phyloP scores from a whole-genome alignment of 768 basidiomycete species.

The Thelephora aurantiotincta region DNA sequence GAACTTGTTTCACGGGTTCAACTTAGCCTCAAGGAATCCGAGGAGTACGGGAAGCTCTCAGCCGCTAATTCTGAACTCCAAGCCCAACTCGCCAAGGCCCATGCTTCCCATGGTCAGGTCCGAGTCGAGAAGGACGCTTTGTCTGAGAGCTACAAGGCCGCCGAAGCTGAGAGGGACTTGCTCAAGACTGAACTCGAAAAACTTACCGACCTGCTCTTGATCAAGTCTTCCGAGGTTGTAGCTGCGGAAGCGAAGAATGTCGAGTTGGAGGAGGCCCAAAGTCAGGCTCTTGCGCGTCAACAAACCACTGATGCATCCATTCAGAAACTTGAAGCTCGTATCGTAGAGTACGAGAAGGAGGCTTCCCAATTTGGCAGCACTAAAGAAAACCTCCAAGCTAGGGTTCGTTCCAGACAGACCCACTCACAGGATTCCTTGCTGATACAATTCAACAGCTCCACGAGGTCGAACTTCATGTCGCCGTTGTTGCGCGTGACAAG shows the following conservation, averaged over 20 bases:
- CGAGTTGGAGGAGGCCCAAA: constrained; percentile 62
- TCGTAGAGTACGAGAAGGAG: constrained; percentile 45
- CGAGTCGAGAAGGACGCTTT: constrained; percentile 73
- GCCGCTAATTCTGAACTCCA: constrained; percentile 51
- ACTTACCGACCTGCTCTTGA: constrained; percentile 26
- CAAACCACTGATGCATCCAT: constrained; percentile 59
- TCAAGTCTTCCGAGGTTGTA: constrained; percentile 31
- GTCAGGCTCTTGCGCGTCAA: constrained; percentile 55
- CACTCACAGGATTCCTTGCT: constrained; percentile 3
- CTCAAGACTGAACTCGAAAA: constrained; percentile 43
- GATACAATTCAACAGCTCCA: constrained; percentile 30
- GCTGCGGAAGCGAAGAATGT: constrained; percentile 34
- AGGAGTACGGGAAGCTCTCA: constrained; percentile 48
- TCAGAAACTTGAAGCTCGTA: constrained; percentile 44
- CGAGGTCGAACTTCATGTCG: constrained; percentile 42
- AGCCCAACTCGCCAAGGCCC: constrained; percentile 61
- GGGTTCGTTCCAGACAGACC: constrained; percentile 28
- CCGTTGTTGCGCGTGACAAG: constrained; percentile 46
- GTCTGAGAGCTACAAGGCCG: constrained; percentile 40
- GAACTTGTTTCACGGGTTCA: constrained; percentile 48
- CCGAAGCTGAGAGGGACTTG: constrained; percentile 53
- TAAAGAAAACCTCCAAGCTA: constrained; percentile 39
- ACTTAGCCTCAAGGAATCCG: constrained; percentile 41
- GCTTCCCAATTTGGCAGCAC: constrained; percentile 42
- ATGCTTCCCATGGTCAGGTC: constrained; percentile 61